Base-by-base conservation (phyloP, 129 eudicot species). In the Pulicaria dysenterica region DNA sequence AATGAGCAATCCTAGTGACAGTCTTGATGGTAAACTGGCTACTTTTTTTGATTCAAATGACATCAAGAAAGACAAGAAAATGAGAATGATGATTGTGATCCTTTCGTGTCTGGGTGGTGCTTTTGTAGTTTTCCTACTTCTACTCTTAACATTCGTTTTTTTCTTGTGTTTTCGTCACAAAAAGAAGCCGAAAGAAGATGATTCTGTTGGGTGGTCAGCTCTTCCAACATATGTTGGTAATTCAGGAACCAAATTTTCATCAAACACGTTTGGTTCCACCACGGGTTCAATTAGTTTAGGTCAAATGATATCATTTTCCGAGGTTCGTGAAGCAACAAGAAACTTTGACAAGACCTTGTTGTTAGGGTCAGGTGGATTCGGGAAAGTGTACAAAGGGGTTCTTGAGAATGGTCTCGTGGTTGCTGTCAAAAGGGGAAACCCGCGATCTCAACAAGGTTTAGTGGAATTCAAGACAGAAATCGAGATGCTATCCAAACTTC, bases 311-410 rank as follows among this genome's bases (percentile, higher is more conserved):
- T 75, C 85, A 49, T 84, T 84, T 72, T 76, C 88, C 5, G 83
- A 84, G 68, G 81, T 84, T 45, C 78, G 85, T 12, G 85, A 77
- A 57, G 85, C 88, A 8, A 84, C 88, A 16, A 59, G 70, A 47
- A 81, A 84, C 80, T 84, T 84, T 38, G 83, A 84, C 56, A 77
- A 80, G 16, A 68, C 41, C 53, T 78, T 84, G 76, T 48, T 73
- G 7, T 51, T 84, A 36, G 88, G 88, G 16, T 77, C 82, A 6
- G 88, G 88, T 42, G 88, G 88, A 15, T 84, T 84, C 9, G 88
- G 88, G 5, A 84, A 84, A 47, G 88, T 84, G 8, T 84, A 84
- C 62, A 80, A 77, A 81, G 88, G 88, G 44, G 79, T 84, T 17
- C 75, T 84, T 4, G 83, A 73, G 69, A 81, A 73, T 40, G 83